A percentile compares a stretch with the other conserved stretches of the same genome.
These are phyloP conservation scores for Paecilomyces variotii DNA, from an alignment of 2,329 filamentous ascomycete genomes.

Conservation along the genomic window DNA sequence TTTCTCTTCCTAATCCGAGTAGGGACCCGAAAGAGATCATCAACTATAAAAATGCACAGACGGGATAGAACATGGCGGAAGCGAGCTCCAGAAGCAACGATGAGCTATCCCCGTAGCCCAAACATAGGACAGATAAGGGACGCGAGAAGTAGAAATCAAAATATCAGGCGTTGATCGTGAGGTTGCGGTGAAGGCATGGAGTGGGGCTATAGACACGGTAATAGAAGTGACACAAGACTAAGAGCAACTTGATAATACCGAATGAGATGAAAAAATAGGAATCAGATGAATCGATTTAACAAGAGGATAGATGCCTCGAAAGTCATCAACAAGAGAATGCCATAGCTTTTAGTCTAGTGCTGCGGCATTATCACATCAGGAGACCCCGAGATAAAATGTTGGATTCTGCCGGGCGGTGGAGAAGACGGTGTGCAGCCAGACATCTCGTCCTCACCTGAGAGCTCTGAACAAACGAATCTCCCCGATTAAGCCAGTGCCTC, in stretches of 20 bases:
- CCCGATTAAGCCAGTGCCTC: neutral
- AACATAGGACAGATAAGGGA: neutral
- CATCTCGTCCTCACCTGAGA: neutral
- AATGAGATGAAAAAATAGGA: neutral
- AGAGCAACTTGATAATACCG: neutral
- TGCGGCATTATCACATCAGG: neutral
- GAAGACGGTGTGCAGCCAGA: constrained; percentile 1
- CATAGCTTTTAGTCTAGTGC: neutral
- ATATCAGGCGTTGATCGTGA: neutral
- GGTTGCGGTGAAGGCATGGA: neutral
- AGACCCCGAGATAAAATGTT: neutral
- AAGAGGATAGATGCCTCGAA: neutral
- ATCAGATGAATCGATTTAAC: too few relatives aligned
- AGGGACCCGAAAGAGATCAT: neutral
- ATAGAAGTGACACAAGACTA: neutral
- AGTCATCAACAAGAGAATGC: neutral
- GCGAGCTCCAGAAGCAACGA: neutral
- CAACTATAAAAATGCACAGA: neutral
- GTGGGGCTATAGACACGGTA: neutral
- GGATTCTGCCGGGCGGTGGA: constrained; percentile 23
- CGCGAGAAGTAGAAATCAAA: neutral
- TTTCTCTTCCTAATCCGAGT: neutral
- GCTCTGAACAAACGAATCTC: neutral
- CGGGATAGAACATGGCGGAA: neutral
- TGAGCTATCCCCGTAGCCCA: neutral